Conservation (phyloP, 345 rosid genomes). For the Populus pruinosa region DNA sequence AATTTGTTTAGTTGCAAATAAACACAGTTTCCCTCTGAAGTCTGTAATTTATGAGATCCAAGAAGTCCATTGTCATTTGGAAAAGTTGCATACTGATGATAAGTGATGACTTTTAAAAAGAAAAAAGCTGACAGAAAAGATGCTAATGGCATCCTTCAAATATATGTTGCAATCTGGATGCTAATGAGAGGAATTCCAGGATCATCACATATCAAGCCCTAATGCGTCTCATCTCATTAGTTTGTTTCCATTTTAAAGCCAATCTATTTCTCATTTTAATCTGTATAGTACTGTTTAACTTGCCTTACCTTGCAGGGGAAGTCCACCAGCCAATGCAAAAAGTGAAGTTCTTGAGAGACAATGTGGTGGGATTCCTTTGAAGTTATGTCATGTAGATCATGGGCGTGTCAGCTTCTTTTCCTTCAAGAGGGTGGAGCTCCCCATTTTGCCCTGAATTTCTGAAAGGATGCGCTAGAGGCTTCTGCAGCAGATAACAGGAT, state of each 20-base stretch:
- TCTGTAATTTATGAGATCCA: not conserved
- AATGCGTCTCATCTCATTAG: not conserved
- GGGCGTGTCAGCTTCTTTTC: conserved; percentile 72
- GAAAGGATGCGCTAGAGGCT: not conserved
- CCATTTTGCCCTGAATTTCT: conserved; percentile 41
- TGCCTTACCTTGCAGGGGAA: conserved; percentile 37
- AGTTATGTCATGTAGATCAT: conserved; percentile 56
- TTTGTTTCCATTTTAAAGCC: not conserved
- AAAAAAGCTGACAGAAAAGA: not conserved
- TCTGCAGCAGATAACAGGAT: not conserved
- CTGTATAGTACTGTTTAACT: not conserved
- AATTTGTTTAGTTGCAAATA: not conserved
- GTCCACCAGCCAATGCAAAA: conserved; percentile 48
- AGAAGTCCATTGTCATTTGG: not conserved
- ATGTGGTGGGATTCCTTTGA: conserved; percentile 42
- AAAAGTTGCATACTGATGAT: not conserved
- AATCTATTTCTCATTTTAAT: not conserved
- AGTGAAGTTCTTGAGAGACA: conserved; percentile 49
- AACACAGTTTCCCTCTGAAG: not conserved
- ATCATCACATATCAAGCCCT: not conserved
- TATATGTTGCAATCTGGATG: not conserved
- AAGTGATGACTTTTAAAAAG: not conserved
- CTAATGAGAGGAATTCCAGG: not conserved
- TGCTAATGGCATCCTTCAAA: no score
- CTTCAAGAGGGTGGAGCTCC: conserved; percentile 41